Evolutionary conservation across 2,329 filamentous ascomycete species (phyloP).

Genomic region (Fusarium kyushuense): DNA sequence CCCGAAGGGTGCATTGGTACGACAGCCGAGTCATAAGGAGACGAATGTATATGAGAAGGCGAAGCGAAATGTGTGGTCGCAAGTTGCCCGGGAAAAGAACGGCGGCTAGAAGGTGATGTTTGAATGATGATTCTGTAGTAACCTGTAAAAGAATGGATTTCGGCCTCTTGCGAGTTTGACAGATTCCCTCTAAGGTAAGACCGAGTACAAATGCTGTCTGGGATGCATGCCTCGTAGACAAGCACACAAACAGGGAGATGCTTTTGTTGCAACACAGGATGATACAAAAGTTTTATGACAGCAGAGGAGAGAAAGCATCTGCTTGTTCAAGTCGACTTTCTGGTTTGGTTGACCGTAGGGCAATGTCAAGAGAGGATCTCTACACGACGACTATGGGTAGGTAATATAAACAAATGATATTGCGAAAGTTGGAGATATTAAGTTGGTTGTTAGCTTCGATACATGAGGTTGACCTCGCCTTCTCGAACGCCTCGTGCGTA

Average conservation of each 20-base stretch:
- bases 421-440: conserved; percentile 10
- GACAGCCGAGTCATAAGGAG: conserved; percentile 44
- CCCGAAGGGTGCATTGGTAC: conserved; percentile 48
- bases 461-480: conserved; percentile 20
- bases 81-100: conserved; percentile 9
- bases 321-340: neutral
- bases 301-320: conserved; percentile 1
- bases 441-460: conserved; percentile 27
- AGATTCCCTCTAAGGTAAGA: neutral
- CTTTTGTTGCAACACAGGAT: conserved; percentile 23
- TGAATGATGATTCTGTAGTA: neutral
- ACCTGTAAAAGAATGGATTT: neutral
- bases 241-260: neutral
- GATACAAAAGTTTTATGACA: conserved; percentile 7
- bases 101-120: conserved; percentile 8
- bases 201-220: conserved; percentile 14
- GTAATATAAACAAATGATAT: neutral
- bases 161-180: conserved; percentile 3
- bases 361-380: neutral
- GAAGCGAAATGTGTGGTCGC: conserved; percentile 2
- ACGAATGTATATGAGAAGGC: neutral
- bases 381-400: neutral
- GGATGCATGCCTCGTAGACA: conserved; percentile 9
- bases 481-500: conserved; percentile 35
- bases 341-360: neutral